phyloP scores from a whole-genome alignment of 805 yeast genomes.

The Yarrowia divulgata region DNA sequence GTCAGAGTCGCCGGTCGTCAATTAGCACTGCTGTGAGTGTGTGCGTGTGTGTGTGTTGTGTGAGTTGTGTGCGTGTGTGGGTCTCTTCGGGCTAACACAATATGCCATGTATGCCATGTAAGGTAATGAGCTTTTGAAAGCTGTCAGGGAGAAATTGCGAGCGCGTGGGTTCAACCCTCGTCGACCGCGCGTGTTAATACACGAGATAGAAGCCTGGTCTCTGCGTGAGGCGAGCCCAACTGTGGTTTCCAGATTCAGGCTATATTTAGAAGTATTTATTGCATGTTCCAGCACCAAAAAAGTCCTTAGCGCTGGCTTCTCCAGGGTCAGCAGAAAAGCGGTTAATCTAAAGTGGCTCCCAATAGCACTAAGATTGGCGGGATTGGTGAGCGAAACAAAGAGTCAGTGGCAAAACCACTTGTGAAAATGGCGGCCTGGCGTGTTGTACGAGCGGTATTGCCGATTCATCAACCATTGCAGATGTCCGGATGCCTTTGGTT shows the following conservation, averaged over 20 bases:
- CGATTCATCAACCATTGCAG: too few relatives aligned
- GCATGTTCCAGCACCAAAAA: constrained; percentile 15
- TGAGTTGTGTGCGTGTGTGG: background rate
- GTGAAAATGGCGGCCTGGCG: background rate
- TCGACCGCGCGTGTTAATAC: background rate
- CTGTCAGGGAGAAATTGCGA: background rate
- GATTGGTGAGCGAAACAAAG: constrained; percentile 17
- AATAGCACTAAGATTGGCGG: constrained; percentile 14
- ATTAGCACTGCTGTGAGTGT: background rate
- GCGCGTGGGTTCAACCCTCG: constrained; percentile 13
- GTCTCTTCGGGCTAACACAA: constrained; percentile 16
- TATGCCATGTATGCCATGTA: constrained; percentile 21
- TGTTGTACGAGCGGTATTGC: too few relatives aligned
- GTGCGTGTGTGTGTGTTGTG: background rate
- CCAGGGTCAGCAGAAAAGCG: background rate
- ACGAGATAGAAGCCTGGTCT: background rate
- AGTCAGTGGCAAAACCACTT: constrained; percentile 3
- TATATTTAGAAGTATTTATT: constrained; percentile 23
- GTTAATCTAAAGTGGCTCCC: constrained; percentile 19
- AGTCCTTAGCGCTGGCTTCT: constrained; percentile 4
- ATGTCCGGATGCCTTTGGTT: too few relatives aligned
- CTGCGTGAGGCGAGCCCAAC: background rate
- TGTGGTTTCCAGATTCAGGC: background rate
- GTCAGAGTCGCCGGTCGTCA: constrained; percentile 21
- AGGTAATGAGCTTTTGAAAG: background rate